Conservation (phyloP, 352 stramenopile species). For the Globisporangium iwayamae region DNA sequence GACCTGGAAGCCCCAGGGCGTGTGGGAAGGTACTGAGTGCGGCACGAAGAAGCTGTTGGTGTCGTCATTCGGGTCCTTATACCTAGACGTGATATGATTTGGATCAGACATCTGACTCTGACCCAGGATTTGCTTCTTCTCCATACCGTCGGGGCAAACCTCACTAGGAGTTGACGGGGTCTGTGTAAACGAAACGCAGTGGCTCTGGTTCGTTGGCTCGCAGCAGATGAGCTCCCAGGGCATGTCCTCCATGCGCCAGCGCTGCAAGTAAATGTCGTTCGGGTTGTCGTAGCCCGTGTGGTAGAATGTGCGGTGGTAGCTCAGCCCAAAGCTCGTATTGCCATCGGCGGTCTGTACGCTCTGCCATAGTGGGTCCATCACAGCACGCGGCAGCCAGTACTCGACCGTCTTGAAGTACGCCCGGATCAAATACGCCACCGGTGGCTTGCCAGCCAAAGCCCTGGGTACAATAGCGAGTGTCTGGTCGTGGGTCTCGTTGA, state of each 20-base stretch:
- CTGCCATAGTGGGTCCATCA: slow-evolving; percentile 97
- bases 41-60: slow-evolving; percentile 88
- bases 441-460: slow-evolving; percentile 18
- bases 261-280: slow-evolving; percentile 96
- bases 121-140: slow-evolving; percentile 60
- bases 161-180: slow-evolving; percentile 26
- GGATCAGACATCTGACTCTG: slow-evolving; percentile 54
- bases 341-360: slow-evolving; percentile 83
- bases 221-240: slow-evolving; percentile 91
- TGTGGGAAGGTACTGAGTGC: slow-evolving; percentile 80
- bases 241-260: slow-evolving; percentile 93
- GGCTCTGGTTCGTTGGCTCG: slow-evolving; percentile 44
- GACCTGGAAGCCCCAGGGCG: slow-evolving; percentile 73
- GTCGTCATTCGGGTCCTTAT: slow-evolving; percentile 90
- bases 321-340: slow-evolving; percentile 91
- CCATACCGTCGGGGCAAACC: slow-evolving; percentile 49
- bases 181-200: slow-evolving; percentile 47
- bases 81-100: slow-evolving; percentile 74
- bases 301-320: slow-evolving; percentile 95
- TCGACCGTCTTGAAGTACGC: slow-evolving; percentile 96
- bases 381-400: slow-evolving; percentile 91
- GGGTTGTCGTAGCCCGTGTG: slow-evolving; percentile 94
- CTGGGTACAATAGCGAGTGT: slow-evolving; percentile 64
- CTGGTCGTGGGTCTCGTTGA: slow-evolving; percentile 95
- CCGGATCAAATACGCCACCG: slow-evolving; percentile 86